Evolutionary conservation across 2,329 filamentous ascomycete species (phyloP), one percentile per base, ranked within the genome.

Genomic region (Emergomyces africanus): DNA sequence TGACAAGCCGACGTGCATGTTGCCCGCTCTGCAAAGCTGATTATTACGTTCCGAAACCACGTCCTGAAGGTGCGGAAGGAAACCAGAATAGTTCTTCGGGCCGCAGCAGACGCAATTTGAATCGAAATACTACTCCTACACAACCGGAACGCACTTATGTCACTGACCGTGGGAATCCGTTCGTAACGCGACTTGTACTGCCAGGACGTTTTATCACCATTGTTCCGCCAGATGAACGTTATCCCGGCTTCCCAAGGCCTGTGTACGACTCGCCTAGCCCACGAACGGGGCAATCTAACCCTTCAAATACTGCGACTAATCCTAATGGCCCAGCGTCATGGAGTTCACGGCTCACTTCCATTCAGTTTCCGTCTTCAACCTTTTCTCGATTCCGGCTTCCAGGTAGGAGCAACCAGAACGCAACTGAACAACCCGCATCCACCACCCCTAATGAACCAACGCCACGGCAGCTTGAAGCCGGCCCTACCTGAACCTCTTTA

Each of bases 1-100:
- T 99, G 63, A 99, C 94, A 10, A 91, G 88, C 69, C 84, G 94
- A 63, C 86, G 92, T 64, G 94, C 94, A 30, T 97, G 92, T 77
- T 99, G 94, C 71, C 94, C 94, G 5, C 84, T 99, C 6, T 99
- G 94, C 79, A 99, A 99, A 76, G 89, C 92, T 46, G 94, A 99
- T 70, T 99, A 97, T 73, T 97, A 95, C 72, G 86, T 90, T 2
- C 92, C 94, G 0, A 97, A 97, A 75, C 89, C 90, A 56, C 87
- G 90, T 18, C 79, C 88, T 2, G 83, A 85, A 62, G 78, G 75
- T 57, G 60, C 48, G 49, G 60, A 53, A 49, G 58, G 28, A 57
- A 62, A 33, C 30, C 57, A 57, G 41, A 62, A 46, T 23, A 55
- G 3, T 44, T 55, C 54, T 33, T 54, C 30, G 48, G 58, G 59